phyloP scores from a whole-genome alignment of 306 rosid genomes.

The Hippophae gyantsensis region DNA sequence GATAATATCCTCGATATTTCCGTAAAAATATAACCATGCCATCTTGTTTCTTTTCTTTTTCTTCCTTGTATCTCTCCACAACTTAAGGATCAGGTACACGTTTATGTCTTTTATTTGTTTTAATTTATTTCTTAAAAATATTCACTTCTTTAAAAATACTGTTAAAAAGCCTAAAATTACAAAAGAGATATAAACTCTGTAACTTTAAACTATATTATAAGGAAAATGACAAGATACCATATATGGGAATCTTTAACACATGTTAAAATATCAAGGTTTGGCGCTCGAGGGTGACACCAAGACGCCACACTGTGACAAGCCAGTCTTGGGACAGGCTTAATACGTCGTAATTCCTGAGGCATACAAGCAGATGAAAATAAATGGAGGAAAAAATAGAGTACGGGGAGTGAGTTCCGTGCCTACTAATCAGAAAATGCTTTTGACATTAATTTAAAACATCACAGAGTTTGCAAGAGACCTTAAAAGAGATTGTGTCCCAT shows the following conservation, averaged over 20 bases:
- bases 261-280: conserved; percentile 94
- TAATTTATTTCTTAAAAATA: background rate
- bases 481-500: conserved; percentile 94
- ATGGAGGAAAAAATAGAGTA: background rate
- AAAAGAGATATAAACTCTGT: background rate
- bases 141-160: background rate
- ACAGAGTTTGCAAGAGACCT: conserved; percentile 35
- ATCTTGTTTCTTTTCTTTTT: too few species aligned
- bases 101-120: too few species aligned
- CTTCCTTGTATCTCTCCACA: too few species aligned
- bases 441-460: conserved; percentile 9
- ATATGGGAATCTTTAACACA: conserved; percentile 97
- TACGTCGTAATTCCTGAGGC: conserved; percentile 83
- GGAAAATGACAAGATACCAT: conserved; percentile 37
- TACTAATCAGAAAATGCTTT: conserved; percentile 5
- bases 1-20: too few species aligned
- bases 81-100: too few species aligned
- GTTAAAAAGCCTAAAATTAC: background rate
- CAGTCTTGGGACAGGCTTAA: conserved; percentile 89
- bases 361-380: conserved; percentile 9
- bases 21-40: too few species aligned
- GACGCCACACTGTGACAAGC: conserved; percentile 99
- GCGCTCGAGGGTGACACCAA: conserved; percentile 99
- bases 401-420: too few species aligned
- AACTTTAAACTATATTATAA: background rate